Conservation (phyloP, 192 early-diverging fungal genomes). For the Jimgerdemannia flammicorona region DNA sequence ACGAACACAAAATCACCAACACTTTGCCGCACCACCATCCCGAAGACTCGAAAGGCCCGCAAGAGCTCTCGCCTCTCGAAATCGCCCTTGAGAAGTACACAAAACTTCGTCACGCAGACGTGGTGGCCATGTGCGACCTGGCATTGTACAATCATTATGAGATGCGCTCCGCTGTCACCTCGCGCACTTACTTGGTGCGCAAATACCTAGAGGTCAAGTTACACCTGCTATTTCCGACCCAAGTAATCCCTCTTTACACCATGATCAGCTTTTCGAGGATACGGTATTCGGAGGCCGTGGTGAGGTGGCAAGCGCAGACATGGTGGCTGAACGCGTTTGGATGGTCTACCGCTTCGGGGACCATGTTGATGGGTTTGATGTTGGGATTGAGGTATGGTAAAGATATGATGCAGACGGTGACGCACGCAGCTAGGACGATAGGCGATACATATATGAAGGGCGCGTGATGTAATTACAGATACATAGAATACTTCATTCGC, state of each 20-base stretch:
- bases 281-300: slow-evolving; percentile 73
- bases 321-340: slow-evolving; percentile 42
- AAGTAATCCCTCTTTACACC: slow-evolving; percentile 87
- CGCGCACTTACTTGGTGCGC: slow-evolving; percentile 66
- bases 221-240: slow-evolving; percentile 66
- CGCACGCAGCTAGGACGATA: background rate
- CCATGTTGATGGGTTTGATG: background rate
- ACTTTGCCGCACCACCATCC: background rate
- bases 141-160: slow-evolving; percentile 94
- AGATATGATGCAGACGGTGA: background rate
- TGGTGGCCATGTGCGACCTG: slow-evolving; percentile 86
- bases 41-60: slow-evolving; percentile 10
- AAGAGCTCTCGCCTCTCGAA: slow-evolving; percentile 30
- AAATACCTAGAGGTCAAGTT: slow-evolving; percentile 76
- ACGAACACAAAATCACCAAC: slow-evolving; percentile 32
- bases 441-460: background rate
- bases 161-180: slow-evolving; percentile 85
- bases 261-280: slow-evolving; percentile 93
- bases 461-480: background rate
- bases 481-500: too few species aligned
- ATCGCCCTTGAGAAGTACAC: slow-evolving; percentile 75
- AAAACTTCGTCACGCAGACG: slow-evolving; percentile 62
- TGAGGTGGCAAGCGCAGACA: slow-evolving; percentile 43
- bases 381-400: background rate
- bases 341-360: slow-evolving; percentile 2